Conservation (phyloP, 495 filamentous ascomycete genomes). For the Viridothelium virens region DNA sequence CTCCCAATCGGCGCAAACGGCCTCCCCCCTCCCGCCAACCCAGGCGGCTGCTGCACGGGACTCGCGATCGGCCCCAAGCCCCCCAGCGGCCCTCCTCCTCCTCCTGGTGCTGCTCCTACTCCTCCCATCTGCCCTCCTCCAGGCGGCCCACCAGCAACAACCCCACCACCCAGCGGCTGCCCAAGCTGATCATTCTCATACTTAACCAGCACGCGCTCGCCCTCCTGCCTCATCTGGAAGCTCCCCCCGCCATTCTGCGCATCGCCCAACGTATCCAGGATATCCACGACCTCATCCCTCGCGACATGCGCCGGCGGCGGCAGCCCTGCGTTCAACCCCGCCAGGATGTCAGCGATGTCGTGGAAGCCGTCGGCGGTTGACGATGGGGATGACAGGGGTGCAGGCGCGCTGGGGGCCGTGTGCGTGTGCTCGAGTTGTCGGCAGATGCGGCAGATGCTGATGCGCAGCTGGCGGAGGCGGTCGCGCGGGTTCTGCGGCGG, state of each 20-base stretch:
- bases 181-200: conserved; percentile 40
- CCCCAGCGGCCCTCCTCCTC: neutral
- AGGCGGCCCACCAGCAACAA: neutral
- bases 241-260: conserved; percentile 78
- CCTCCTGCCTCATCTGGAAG: conserved; percentile 55
- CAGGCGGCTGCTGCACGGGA: neutral
- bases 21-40: neutral
- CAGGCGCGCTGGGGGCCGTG: conserved; percentile 32
- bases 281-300: conserved; percentile 70
- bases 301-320: conserved; percentile 51
- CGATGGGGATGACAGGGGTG: conserved; percentile 22
- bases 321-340: conserved; percentile 55
- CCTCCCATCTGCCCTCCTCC: neutral
- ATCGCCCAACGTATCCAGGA: conserved; percentile 87
- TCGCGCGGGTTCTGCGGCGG: conserved; percentile 24
- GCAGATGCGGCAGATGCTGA: conserved; percentile 53
- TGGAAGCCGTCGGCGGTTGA: conserved; percentile 50
- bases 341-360: conserved; percentile 55
- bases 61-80: conserved; percentile 8
- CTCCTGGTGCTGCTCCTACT: neutral
- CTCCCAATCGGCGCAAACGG: neutral
- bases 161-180: neutral
- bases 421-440: conserved; percentile 46
- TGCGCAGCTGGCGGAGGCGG: conserved; percentile 50
- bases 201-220: conserved; percentile 49